phyloP scores from a whole-genome alignment of 106 monocot genomes.

The Dendrobium nobile region DNA sequence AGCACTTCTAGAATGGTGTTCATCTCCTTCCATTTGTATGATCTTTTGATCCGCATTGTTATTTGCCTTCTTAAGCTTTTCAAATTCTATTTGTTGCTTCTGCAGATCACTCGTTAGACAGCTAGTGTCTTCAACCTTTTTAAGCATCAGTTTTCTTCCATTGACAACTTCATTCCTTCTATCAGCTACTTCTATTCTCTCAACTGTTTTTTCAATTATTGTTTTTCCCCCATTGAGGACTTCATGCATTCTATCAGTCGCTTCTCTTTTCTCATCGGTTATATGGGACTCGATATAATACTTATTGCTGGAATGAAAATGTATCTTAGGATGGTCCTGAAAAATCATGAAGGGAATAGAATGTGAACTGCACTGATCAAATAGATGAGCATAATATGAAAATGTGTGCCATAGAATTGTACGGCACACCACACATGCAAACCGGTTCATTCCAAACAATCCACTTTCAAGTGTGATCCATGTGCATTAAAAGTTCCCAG shows the following conservation, averaged over 20 bases:
- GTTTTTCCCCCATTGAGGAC: background rate
- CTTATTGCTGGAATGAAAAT: background rate
- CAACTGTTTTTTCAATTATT: background rate
- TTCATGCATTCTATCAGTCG: background rate
- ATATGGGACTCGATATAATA: constrained; percentile 9
- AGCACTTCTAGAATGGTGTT: background rate
- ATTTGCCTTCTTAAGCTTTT: background rate
- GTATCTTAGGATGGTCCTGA: constrained; percentile 28
- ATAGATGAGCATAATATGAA: background rate
- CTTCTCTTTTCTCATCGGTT: too few relatives aligned
- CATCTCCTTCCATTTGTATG: constrained; percentile 3
- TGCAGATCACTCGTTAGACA: background rate
- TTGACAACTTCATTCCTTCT: background rate
- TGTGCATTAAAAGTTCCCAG: background rate
- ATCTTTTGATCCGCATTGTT: background rate
- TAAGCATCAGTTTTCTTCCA: background rate
- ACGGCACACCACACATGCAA: background rate
- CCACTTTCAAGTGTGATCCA: background rate
- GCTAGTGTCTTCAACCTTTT: background rate
- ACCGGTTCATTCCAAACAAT: background rate
- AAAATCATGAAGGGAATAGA: background rate
- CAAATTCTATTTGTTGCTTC: background rate
- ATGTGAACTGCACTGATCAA: background rate
- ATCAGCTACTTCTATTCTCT: background rate
- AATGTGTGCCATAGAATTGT: background rate